These are phyloP conservation scores for Eucalyptus paniculata DNA, from an alignment of 345 rosid species.

Conservation along the genomic window DNA sequence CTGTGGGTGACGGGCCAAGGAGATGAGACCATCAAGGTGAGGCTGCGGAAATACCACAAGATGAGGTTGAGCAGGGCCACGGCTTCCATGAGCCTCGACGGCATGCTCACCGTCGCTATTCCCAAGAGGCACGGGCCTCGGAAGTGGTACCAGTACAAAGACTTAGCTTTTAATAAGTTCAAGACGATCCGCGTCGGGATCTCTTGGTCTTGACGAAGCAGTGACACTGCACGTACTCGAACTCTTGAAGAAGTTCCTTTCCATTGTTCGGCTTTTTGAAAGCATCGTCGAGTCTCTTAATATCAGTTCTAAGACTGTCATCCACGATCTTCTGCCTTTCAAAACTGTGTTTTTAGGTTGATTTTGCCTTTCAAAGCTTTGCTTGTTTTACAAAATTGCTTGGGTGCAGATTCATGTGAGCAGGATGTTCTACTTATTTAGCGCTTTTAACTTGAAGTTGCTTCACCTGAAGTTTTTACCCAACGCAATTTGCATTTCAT, in stretches of 20 bases:
- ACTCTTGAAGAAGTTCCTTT: no score
- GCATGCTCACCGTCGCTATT: not conserved
- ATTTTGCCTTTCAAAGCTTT: no score
- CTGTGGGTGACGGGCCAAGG: no score
- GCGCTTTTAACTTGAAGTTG: no score
- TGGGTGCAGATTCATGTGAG: no score
- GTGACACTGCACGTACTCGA: no score
- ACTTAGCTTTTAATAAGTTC: not conserved
- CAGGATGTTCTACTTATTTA: no score
- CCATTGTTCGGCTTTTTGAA: no score
- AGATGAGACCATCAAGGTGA: not conserved
- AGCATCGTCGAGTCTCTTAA: no score
- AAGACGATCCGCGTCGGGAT: not conserved
- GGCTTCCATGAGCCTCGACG: not conserved
- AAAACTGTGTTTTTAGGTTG: no score
- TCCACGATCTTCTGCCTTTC: not conserved
- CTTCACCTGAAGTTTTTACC: accelerated
- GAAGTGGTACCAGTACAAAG: not conserved
- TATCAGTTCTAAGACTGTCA: not conserved
- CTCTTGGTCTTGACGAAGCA: not conserved
- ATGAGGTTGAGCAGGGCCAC: not conserved
- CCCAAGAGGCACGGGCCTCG: not conserved
- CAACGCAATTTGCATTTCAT: accelerated
- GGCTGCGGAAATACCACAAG: not conserved
- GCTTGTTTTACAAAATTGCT: no score